Conservation (phyloP, 2,329 filamentous ascomycete species). For the Verticillium klebahnii region DNA sequence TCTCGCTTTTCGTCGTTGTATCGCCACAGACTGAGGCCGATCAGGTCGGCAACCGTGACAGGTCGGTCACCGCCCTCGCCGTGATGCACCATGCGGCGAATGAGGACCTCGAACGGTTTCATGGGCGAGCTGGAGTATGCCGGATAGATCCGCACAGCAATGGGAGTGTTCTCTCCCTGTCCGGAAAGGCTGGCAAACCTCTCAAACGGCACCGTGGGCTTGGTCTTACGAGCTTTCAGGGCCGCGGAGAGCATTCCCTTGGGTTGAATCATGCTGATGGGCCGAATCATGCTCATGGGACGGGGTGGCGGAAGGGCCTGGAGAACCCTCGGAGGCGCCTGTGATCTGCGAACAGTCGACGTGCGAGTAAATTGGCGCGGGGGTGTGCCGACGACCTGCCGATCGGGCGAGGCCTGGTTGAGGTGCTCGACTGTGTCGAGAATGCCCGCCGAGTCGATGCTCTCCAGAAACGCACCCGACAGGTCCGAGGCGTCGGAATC, state of each 20-base stretch:
- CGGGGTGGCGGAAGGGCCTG: slow-evolving; percentile 67
- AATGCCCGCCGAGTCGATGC: slow-evolving; percentile 67
- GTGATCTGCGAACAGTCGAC: slow-evolving; percentile 60
- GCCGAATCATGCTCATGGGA: slow-evolving; percentile 59
- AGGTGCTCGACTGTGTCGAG: slow-evolving; percentile 60
- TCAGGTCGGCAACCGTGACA: slow-evolving; percentile 74
- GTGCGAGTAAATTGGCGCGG: slow-evolving; percentile 56
- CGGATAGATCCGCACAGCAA: slow-evolving; percentile 73
- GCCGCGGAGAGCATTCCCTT: slow-evolving; percentile 68
- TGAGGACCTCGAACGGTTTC: slow-evolving; percentile 66
- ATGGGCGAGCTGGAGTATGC: slow-evolving; percentile 63
- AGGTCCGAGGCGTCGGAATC: slow-evolving; percentile 59
- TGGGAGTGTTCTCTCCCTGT: slow-evolving; percentile 71
- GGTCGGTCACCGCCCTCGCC: slow-evolving; percentile 57
- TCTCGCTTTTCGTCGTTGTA: slow-evolving; percentile 74
- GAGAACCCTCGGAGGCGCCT: slow-evolving; percentile 53
- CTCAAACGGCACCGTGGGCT: slow-evolving; percentile 68
- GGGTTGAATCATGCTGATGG: slow-evolving; percentile 63
- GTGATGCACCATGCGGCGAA: slow-evolving; percentile 64
- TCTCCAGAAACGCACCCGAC: slow-evolving; percentile 61
- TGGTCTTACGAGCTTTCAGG: slow-evolving; percentile 67
- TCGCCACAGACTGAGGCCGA: slow-evolving; percentile 72
- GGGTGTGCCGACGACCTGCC: slow-evolving; percentile 59
- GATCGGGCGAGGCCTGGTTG: slow-evolving; percentile 47
- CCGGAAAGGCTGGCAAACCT: slow-evolving; percentile 72